Base-by-base conservation (phyloP, 2,329 filamentous ascomycete species). In the Claviceps digitariae region DNA sequence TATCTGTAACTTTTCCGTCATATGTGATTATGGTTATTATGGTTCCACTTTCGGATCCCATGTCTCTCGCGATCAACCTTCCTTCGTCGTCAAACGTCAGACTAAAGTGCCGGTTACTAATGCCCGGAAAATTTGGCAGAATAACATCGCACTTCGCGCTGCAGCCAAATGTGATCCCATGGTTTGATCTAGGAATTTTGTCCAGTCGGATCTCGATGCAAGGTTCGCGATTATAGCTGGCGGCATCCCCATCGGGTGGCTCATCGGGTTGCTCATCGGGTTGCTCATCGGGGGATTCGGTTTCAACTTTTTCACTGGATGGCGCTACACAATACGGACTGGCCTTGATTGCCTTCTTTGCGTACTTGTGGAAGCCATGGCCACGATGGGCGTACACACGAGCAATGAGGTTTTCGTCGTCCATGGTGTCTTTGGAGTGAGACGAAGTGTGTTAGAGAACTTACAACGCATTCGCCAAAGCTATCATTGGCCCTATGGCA, bases 101-200 rank as follows among this genome's bases (percentile, higher is more conserved):
- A 29, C 4, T 8, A 29, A 29, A 29, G 8, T 29, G 27, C 4
- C 8, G 8, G 8, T 29, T 29, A 8, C 27, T 29, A 29, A 29
- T 29, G 4, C 27, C 27, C n/a, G n/a, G n/a, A n/a, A n/a, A n/a
- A 29, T 29, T 29, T 29, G 27, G 4, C 4, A 8, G 27, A 29
- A 29, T 29, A 29, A 29, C 8, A 29, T 29, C 4, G 27, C 27
- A 29, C 8, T 29, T 29, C 8, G 27, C 4, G 27, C 54, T 48
- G 10, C 38, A 55, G 15, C 59, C 58, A 27, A 60, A 59, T 34
- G 59, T 17, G 20, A 60, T 8, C 12, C 59, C 57, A 6, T 46
- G 38, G 1, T 41, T n/a, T 3, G 57, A 58, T 45, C 50, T 43
- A 31, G 57, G 59, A 20, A 53, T 25, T 3, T 58, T 51, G 50